Conservation (phyloP, 2,329 filamentous ascomycete genomes). For the Colletotrichum sp. region DNA sequence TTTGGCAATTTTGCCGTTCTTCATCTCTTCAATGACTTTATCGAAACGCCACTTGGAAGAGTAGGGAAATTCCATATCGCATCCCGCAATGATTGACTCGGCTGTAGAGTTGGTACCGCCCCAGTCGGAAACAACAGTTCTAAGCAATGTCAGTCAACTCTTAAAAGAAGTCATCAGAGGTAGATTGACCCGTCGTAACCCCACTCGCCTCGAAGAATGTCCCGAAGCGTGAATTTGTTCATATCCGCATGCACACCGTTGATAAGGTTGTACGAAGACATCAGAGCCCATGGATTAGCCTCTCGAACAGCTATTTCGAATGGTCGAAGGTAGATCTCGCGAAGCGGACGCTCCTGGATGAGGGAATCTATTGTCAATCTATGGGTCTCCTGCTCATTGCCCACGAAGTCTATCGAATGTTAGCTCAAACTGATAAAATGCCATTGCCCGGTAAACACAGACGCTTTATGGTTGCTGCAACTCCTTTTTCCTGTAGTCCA, state of each 20-base stretch:
- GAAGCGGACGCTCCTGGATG: conserved; percentile 67
- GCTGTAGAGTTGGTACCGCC: conserved; percentile 60
- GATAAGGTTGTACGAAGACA: conserved; percentile 72
- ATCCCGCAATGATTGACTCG: conserved; percentile 61
- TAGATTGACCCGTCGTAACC: conserved; percentile 59
- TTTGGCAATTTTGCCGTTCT: conserved; percentile 51
- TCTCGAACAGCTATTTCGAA: conserved; percentile 76
- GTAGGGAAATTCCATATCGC: conserved; percentile 63
- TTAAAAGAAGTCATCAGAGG: neutral
- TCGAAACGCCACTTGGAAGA: conserved; percentile 61
- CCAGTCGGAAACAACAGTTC: conserved; percentile 65
- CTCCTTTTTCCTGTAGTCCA: conserved; percentile 74
- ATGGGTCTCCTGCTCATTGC: conserved; percentile 76
- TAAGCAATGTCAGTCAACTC: conserved; percentile 26
- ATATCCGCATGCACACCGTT: conserved; percentile 68
- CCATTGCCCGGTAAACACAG: conserved; percentile 23
- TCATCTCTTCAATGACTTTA: conserved; percentile 59
- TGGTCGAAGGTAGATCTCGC: conserved; percentile 76
- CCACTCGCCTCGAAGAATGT: conserved; percentile 67
- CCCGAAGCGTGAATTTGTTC: conserved; percentile 58
- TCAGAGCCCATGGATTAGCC: conserved; percentile 72
- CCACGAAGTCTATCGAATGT: conserved; percentile 60
- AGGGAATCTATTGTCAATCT: conserved; percentile 69
- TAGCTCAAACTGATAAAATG: neutral
- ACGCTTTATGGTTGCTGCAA: conserved; percentile 83